Evolutionary conservation across 768 basidiomycete genomes (phyloP).

Genomic region (Russula griseocarnosa): DNA sequence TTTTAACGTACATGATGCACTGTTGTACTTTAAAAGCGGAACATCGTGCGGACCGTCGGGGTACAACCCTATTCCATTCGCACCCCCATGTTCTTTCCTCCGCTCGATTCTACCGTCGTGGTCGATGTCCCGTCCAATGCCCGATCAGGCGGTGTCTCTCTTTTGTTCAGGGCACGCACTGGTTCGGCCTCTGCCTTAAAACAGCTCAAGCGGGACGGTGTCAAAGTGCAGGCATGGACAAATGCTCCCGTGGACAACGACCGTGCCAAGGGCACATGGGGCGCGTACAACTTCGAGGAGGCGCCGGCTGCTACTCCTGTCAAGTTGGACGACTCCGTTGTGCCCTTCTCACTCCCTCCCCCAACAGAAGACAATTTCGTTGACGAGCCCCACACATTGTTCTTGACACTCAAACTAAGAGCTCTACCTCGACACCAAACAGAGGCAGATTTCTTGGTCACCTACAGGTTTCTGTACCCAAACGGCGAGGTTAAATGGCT

Average conservation of each 20-base stretch:
- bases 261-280: constrained; percentile 25
- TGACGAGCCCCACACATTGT: constrained; percentile 25
- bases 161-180: constrained; percentile 26
- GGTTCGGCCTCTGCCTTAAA: constrained; percentile 25
- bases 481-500: constrained; percentile 46
- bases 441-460: constrained; percentile 31
- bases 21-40: background rate
- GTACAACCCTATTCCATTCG: background rate
- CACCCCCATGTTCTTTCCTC: constrained; percentile 25
- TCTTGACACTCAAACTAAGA: constrained; percentile 24
- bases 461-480: constrained; percentile 48
- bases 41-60: background rate
- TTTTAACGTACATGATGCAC: background rate
- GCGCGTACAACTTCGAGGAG: constrained; percentile 26
- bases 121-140: constrained; percentile 24
- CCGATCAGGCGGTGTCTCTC: constrained; percentile 17
- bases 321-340: background rate
- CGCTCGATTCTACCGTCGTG: constrained; percentile 25
- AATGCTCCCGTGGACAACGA: constrained; percentile 26
- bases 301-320: constrained; percentile 4
- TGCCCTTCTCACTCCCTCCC: constrained; percentile 19
- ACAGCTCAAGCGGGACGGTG: constrained; percentile 19
- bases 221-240: constrained; percentile 30
- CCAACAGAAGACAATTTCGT: constrained; percentile 10
- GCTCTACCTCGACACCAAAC: constrained; percentile 19